Evolutionary conservation across 306 rosid genomes (phyloP).

Genomic region (Vigna reflexopilosa): DNA sequence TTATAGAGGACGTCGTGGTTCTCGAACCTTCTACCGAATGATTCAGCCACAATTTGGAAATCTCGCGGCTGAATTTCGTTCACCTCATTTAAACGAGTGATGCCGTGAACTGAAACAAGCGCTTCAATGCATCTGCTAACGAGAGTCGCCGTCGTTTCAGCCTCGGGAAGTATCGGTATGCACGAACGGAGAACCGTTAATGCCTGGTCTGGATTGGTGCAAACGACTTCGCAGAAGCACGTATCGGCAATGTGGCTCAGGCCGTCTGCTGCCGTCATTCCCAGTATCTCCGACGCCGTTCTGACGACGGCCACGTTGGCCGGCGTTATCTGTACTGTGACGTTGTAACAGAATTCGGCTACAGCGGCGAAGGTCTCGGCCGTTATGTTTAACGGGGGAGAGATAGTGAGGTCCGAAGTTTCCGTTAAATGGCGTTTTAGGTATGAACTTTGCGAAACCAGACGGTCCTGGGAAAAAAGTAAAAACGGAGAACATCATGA

Average conservation of each 20-base stretch:
- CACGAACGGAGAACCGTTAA: slow-evolving; percentile 69
- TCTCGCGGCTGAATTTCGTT: slow-evolving; percentile 50
- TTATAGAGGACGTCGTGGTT: slow-evolving; percentile 67
- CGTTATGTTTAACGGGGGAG: slow-evolving; percentile 69
- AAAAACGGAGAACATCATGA: slow-evolving; percentile 32
- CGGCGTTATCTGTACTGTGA: slow-evolving; percentile 58
- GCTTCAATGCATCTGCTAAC: slow-evolving; percentile 68
- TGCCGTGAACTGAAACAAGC: slow-evolving; percentile 39
- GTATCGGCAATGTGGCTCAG: slow-evolving; percentile 56
- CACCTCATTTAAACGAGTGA: slow-evolving; percentile 52
- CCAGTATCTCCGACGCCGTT: slow-evolving; percentile 70
- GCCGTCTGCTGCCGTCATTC: slow-evolving; percentile 59
- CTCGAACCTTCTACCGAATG: slow-evolving; percentile 52
- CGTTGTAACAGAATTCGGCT: slow-evolving; percentile 70
- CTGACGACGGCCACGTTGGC: slow-evolving; percentile 65
- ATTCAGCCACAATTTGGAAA: slow-evolving; percentile 60
- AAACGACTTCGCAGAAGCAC: slow-evolving; percentile 53
- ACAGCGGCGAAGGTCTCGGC: slow-evolving; percentile 59
- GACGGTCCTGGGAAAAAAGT: slow-evolving; percentile 55
- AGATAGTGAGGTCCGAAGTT: slow-evolving; percentile 55
- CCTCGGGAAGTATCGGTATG: slow-evolving; percentile 69
- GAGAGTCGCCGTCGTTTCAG: slow-evolving; percentile 67
- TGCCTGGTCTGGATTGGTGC: slow-evolving; percentile 55
- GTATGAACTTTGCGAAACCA: slow-evolving; percentile 63
- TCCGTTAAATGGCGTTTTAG: slow-evolving; percentile 61